Conservation (phyloP, 2,329 filamentous ascomycete genomes). For the Alternaria panax region DNA sequence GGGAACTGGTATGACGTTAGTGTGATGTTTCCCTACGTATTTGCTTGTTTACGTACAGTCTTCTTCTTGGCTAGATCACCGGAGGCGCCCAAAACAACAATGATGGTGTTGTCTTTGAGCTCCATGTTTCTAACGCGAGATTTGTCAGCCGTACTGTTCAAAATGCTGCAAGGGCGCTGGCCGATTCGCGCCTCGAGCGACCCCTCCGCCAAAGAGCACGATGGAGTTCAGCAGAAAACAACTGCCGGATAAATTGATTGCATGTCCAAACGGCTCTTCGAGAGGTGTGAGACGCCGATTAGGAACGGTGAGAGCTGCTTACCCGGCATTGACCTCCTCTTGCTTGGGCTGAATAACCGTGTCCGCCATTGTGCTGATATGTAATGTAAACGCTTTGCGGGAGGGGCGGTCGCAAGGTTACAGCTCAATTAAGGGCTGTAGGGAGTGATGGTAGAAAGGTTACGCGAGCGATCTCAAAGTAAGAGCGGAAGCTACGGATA, state of each 20-base stretch:
- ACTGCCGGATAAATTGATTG: constrained; percentile 12
- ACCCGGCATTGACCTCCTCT: constrained; percentile 57
- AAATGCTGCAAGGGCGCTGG: constrained; percentile 6
- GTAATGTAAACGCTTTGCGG: constrained; percentile 28
- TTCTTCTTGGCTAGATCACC: constrained; percentile 99
- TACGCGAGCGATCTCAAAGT: constrained; percentile 18
- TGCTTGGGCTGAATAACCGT: constrained; percentile 57
- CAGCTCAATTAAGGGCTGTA: constrained; percentile 33
- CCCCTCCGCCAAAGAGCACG: constrained; percentile 13
- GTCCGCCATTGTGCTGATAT: constrained; percentile 52
- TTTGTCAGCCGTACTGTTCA: constrained; percentile 38
- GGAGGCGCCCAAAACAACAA: constrained; percentile 95
- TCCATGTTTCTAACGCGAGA: constrained; percentile 75
- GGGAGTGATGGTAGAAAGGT: constrained; percentile 13
- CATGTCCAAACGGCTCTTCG: neutral
- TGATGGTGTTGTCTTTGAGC: constrained; percentile 97
- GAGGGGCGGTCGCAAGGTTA: constrained; percentile 29
- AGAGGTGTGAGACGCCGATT: neutral
- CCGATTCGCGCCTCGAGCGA: constrained; percentile 16
- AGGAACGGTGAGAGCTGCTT: constrained; percentile 33
- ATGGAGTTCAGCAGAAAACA: neutral
- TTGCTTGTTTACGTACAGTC: constrained; percentile 70
- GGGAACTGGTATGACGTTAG: constrained; percentile 73
- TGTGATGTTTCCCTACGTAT: constrained; percentile 10
- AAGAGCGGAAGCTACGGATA: constrained; percentile 37